A percentile compares a stretch with the other conserved stretches of the same genome.
Conservation (phyloP, 208 protist species). For the Borovskyia barvae region DNA sequence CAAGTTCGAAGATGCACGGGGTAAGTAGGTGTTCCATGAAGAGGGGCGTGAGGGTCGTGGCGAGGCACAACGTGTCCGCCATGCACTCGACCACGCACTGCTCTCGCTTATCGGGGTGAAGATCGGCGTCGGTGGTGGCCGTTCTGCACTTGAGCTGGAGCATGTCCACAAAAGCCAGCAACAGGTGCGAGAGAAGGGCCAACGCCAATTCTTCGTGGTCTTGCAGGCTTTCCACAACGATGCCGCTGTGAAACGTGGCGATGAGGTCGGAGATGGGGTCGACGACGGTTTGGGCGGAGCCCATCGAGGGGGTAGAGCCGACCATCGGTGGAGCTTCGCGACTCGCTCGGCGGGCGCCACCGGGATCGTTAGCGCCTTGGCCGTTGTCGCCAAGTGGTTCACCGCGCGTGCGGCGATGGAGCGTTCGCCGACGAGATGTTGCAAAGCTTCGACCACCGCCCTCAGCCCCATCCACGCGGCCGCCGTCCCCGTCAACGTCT, state of each 20-base stretch:
- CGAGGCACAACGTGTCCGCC: conserved; percentile 72
- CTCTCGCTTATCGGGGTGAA: conserved; percentile 34
- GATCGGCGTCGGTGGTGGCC: conserved; percentile 33
- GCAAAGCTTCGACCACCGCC: neutral
- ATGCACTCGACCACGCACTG: conserved; percentile 75
- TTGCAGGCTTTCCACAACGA: conserved; percentile 67
- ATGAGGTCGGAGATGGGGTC: conserved; percentile 63
- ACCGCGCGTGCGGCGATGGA: too few relatives aligned
- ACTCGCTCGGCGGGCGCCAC: neutral
- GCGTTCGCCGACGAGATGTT: too few relatives aligned
- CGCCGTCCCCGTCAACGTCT: conserved; percentile 1
- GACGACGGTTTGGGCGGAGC: conserved; percentile 2
- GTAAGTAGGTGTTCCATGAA: conserved; percentile 63
- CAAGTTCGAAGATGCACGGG: conserved; percentile 69
- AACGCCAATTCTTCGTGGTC: conserved; percentile 76
- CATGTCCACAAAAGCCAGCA: conserved; percentile 75
- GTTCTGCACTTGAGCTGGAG: conserved; percentile 61
- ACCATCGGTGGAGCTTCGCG: conserved; percentile 8
- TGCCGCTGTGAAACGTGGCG: conserved; percentile 47
- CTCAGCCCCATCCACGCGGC: conserved; percentile 1
- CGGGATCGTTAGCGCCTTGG: too few relatives aligned
- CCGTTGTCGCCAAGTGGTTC: too few relatives aligned
- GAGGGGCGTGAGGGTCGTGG: conserved; percentile 63
- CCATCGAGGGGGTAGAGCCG: too few relatives aligned
- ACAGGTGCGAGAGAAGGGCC: conserved; percentile 57